Conservation (phyloP, 106 monocot genomes). For the Phalaenopsis equestris region DNA sequence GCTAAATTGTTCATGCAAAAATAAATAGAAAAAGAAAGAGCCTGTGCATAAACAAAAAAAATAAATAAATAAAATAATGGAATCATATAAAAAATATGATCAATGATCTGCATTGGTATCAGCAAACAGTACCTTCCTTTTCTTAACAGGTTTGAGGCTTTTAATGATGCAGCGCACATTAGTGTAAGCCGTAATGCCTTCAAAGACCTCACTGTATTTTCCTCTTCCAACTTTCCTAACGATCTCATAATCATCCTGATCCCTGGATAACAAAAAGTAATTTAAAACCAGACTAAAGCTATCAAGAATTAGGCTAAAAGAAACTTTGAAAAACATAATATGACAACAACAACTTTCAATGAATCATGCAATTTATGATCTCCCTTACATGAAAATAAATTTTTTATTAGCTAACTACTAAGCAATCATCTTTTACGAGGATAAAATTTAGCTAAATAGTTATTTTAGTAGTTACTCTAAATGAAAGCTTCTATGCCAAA, state of each 20-base stretch:
- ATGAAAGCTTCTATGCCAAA: no score
- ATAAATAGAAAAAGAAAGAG: background rate
- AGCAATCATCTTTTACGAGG: no score
- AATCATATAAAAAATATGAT: background rate
- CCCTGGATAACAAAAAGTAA: conserved; percentile 21
- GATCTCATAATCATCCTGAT: conserved; percentile 79
- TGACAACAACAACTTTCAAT: no score
- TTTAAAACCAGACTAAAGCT: background rate
- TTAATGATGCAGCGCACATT: conserved; percentile 62
- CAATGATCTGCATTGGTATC: no score
- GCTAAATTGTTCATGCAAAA: background rate
- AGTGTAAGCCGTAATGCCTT: conserved; percentile 44
- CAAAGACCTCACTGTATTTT: conserved; percentile 80
- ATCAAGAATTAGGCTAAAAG: background rate
- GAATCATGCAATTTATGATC: no score
- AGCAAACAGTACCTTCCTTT: conserved; percentile 47
- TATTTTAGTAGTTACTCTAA: no score
- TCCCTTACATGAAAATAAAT: no score
- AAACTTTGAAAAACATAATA: no score
- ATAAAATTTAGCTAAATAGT: no score
- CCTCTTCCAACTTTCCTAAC: conserved; percentile 78
- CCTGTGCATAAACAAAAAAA: background rate
- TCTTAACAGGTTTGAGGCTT: conserved; percentile 80
- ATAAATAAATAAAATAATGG: background rate
- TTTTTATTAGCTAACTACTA: no score